A percentile compares a stretch with the other conserved stretches of the same genome.
phyloP scores from a whole-genome alignment of 805 yeast species.

The Monosporozyma unispora region DNA sequence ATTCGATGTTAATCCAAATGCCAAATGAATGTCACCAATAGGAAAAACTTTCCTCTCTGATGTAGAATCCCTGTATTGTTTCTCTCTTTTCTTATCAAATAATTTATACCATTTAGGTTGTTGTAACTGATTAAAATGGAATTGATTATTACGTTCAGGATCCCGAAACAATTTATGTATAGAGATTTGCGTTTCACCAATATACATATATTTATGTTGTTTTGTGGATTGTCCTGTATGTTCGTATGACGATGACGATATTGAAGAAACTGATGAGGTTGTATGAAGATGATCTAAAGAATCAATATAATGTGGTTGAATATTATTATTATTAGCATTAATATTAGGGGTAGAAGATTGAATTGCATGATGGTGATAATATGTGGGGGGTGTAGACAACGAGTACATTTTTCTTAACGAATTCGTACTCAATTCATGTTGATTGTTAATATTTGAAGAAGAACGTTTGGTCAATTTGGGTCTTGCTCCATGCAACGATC shows the following conservation, averaged over 20 bases:
- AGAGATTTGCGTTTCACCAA: conserved; percentile 27
- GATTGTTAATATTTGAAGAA: background rate
- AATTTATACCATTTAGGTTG: conserved; percentile 21
- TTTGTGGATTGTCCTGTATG: background rate
- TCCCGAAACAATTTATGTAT: conserved; percentile 21
- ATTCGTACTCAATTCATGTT: background rate
- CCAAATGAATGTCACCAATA: conserved; percentile 22
- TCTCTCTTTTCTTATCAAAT: conserved; percentile 18
- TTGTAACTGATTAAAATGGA: conserved; percentile 1
- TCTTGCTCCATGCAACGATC: background rate
- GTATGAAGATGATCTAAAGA: background rate
- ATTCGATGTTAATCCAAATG: conserved; percentile 13
- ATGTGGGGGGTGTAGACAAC: background rate
- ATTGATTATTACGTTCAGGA: conserved; percentile 5
- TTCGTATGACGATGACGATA: background rate
- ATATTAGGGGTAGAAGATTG: background rate
- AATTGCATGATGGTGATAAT: background rate
- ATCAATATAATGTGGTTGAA: background rate
- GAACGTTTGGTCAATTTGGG: background rate
- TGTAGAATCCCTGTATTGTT: conserved; percentile 4
- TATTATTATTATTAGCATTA: background rate
- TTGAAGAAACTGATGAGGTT: background rate
- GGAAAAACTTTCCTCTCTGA: conserved; percentile 6
- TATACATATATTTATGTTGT: conserved; percentile 13
- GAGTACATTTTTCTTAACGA: background rate